Evolutionary conservation across 2,329 filamentous ascomycete species (phyloP).

Genomic region (Bipolaris victoriae): DNA sequence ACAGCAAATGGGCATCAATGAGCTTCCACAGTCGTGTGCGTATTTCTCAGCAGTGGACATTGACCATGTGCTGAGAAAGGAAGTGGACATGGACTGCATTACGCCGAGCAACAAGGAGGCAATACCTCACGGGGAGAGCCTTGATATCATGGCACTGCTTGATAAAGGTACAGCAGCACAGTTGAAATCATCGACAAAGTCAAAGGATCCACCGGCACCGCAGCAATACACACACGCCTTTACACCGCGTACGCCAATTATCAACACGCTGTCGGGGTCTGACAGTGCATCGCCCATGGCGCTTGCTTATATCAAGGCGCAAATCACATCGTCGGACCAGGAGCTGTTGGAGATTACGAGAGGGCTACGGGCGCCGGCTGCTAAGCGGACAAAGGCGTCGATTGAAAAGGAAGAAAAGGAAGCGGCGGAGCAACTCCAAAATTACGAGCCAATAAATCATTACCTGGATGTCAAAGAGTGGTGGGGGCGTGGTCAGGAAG

Average conservation of each 20-base stretch:
- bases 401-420: neutral
- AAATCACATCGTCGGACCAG: constrained; percentile 75
- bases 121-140: constrained; percentile 83
- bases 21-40: constrained; percentile 90
- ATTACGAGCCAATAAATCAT: neutral
- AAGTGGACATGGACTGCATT: constrained; percentile 96
- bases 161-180: constrained; percentile 71
- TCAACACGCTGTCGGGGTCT: constrained; percentile 67
- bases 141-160: constrained; percentile 82
- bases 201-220: constrained; percentile 56
- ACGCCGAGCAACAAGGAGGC: constrained; percentile 82
- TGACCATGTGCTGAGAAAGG: constrained; percentile 93
- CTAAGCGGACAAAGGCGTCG: neutral
- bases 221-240: constrained; percentile 74
- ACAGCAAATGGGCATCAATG: constrained; percentile 94
- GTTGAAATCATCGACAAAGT: constrained; percentile 69
- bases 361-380: constrained; percentile 31
- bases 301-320: constrained; percentile 76
- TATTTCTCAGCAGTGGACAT: constrained; percentile 97
- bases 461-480: neutral
- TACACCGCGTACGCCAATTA: constrained; percentile 74
- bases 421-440: neutral
- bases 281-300: constrained; percentile 47
- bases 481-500: neutral
- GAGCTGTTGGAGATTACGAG: constrained; percentile 78